A percentile compares a stretch with the other conserved stretches of the same genome.
Evolutionary conservation across 345 rosid species (phyloP).

Genomic region (Viola odorata): DNA sequence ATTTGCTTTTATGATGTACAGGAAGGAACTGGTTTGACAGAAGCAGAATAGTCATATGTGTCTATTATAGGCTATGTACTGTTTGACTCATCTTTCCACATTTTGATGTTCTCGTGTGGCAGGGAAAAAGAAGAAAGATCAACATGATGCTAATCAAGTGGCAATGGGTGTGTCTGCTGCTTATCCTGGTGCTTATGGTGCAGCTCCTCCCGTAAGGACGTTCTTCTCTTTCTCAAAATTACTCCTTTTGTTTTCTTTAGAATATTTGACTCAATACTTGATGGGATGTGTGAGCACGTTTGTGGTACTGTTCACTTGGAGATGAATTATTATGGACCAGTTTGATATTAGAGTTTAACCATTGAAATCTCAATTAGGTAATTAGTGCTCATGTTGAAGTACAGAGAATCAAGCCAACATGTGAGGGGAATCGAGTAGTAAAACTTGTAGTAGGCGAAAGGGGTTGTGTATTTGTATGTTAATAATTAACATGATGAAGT

Average conservation of each 20-base stretch:
- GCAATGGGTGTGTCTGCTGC: slow-evolving; percentile 54
- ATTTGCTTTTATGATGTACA: no score
- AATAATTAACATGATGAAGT: no score
- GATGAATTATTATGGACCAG: neutral
- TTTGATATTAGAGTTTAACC: neutral
- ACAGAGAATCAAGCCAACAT: neutral
- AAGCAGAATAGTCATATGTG: neutral
- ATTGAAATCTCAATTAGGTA: neutral
- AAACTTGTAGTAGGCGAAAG: neutral
- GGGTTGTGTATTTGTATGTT: neutral
- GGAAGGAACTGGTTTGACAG: no score
- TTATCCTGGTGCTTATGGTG: slow-evolving; percentile 66
- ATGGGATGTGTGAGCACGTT: neutral
- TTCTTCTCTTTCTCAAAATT: neutral
- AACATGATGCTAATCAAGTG: slow-evolving; percentile 63
- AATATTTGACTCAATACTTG: neutral
- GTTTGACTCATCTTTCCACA: neutral
- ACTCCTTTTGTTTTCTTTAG: neutral
- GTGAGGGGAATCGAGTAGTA: no score
- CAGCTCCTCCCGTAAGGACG: slow-evolving; percentile 77
- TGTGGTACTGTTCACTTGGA: neutral
- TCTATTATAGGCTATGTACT: neutral
- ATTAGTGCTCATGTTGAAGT: neutral
- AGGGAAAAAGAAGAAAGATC: slow-evolving; percentile 88
- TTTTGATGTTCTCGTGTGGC: slow-evolving; percentile 15